These are phyloP conservation scores for Endoconidiophora polonica DNA, from an alignment of 2,329 filamentous ascomycete genomes.

Conservation along the genomic window DNA sequence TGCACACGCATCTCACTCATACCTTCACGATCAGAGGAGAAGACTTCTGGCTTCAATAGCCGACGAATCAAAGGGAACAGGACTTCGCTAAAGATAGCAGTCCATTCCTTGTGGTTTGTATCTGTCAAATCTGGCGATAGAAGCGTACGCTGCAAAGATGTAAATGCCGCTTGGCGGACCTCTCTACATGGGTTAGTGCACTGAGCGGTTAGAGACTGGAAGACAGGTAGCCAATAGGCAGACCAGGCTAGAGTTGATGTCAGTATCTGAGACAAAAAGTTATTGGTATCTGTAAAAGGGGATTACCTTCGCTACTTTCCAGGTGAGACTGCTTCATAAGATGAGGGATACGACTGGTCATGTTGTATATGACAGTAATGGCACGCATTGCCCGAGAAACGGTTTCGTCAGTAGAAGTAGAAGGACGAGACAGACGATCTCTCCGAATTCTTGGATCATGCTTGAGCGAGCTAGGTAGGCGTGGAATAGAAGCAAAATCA, in stretches of 20 bases:
- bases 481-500: constrained; percentile 60
- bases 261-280: constrained; percentile 13
- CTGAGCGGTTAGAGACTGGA: constrained; percentile 73
- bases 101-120: constrained; percentile 81
- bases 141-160: constrained; percentile 68
- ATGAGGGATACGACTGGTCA: constrained; percentile 66
- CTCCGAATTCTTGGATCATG: constrained; percentile 7
- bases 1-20: constrained; percentile 95
- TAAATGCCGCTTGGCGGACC: constrained; percentile 76
- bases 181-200: constrained; percentile 91
- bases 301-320: constrained; percentile 60
- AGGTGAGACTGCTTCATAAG: constrained; percentile 89
- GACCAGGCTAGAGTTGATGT: constrained; percentile 57
- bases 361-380: constrained; percentile 62
- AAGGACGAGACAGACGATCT: not conserved
- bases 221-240: constrained; percentile 92
- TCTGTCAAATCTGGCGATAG: constrained; percentile 71
- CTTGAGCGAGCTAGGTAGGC: not conserved
- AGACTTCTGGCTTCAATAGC: constrained; percentile 85
- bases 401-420: constrained; percentile 3
- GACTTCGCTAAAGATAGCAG: constrained; percentile 83
- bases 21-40: constrained; percentile 73
- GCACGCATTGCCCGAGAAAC: constrained; percentile 54
- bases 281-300: not conserved
- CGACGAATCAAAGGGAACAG: constrained; percentile 79